Evolutionary conservation across 768 basidiomycete species (phyloP), one percentile per base, ranked within the genome.

Genomic region (Hygrocybe punicea): DNA sequence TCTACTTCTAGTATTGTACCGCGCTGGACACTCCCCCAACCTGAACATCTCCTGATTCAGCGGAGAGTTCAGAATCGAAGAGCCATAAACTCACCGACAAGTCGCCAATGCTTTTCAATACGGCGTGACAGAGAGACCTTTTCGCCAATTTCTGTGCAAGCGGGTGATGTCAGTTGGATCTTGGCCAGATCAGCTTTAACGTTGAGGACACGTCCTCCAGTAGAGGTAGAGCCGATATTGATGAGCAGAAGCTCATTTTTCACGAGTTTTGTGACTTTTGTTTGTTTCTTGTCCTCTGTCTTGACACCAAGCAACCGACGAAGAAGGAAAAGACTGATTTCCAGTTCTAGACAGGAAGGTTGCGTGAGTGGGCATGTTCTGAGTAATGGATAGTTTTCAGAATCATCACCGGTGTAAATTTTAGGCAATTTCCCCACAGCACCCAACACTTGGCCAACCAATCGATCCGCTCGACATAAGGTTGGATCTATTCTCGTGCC

Each of bases 241-340:
- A 99, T 95, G 59, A 98, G 83, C 2, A 98, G 75, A 2, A 95
- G 81, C 74, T 97, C 95, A 72, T 88, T 89, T 75, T 96, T 96
- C 57, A 84, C 81, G 45, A 97, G 82, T 72, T 97, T 97, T 53
- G 91, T 80, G 21, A 93, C 91, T 73, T 94, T 99, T 19, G 97
- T 97, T 71, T 95, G 92, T 72, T 98, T 99, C 79, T 95, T 97
- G 77, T 98, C 97, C 73, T 98, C 96, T 21, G 94, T 93, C 73
- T 95, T 94, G 60, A 99, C 97, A 69, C 97, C 96, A n/a, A 98
- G 84, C 53, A 98, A 76, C 58, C 97, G 86, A 58, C 97, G 91
- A 34, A 99, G 87, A 33, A 98, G 78, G 87, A 98, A 99, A 63
- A 95, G 79, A 64, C 85, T 90, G 69, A 95, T 93, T 72, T 95